These are phyloP conservation scores for Ophiostoma tasmaniense DNA, from an alignment of 2,329 filamentous ascomycete genomes.

Conservation along the genomic window DNA sequence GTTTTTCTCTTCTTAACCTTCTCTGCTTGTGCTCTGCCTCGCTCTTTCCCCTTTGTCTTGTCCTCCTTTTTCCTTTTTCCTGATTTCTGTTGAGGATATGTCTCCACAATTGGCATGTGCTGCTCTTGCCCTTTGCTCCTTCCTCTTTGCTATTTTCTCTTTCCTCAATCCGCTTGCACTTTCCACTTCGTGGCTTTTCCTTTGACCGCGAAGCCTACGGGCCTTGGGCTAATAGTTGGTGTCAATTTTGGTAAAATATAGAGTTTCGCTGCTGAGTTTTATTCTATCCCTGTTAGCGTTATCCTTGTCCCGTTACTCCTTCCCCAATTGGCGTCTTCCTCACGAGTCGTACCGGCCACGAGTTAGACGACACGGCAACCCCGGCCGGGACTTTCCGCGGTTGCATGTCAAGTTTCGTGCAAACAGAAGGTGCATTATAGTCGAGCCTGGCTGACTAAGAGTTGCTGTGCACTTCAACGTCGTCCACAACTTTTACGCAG, in stretches of 20 bases:
- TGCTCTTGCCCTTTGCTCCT: not conserved
- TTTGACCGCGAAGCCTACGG: not conserved
- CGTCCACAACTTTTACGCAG: not conserved
- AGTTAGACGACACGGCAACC: not conserved
- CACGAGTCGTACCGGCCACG: not conserved
- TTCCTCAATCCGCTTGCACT: not conserved
- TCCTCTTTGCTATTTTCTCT: not conserved
- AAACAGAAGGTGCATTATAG: not conserved
- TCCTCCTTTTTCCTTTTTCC: not conserved
- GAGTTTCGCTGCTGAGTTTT: not conserved
- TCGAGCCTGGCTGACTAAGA: not conserved
- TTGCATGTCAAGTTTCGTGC: not conserved
- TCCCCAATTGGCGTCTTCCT: not conserved
- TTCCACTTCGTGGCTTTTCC: not conserved
- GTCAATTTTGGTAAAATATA: not conserved
- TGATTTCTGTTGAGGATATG: not conserved
- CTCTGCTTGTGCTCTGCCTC: not conserved
- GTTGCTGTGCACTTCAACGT: not conserved
- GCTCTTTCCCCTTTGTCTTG: not conserved
- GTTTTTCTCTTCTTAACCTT: not conserved
- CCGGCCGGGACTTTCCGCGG: conserved; percentile 2
- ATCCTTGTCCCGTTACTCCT: not conserved
- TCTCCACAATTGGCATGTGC: not conserved
- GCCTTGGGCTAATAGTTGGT: not conserved
- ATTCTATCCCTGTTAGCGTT: not conserved